Percentiles rank a stretch among this genome's conserved stretches.
Conservation (phyloP, 345 rosid genomes). For the Brassica juncea region DNA sequence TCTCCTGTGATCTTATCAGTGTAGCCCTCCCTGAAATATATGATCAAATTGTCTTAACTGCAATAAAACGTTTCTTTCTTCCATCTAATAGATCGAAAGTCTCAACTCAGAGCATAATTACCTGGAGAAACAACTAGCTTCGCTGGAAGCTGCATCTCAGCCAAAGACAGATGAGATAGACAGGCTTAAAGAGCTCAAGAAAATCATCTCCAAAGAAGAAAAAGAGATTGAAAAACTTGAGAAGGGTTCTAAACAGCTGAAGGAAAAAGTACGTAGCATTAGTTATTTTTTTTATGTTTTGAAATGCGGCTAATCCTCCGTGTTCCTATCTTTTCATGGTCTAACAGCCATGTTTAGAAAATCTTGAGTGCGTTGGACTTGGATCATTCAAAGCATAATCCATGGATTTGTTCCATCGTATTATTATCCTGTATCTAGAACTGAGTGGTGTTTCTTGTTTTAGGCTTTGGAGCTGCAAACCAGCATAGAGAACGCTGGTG, state of each 20-base stretch:
- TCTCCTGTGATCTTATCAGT: background rate
- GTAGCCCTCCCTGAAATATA: conserved; percentile 1
- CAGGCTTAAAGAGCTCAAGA: conserved; percentile 66
- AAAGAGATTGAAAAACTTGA: conserved; percentile 64
- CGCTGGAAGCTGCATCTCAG: conserved; percentile 75
- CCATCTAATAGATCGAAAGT: conserved; percentile 64
- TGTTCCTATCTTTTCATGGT: background rate
- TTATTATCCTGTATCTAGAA: conserved; percentile 11
- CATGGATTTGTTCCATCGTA: conserved; percentile 13
- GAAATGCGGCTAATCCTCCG: background rate
- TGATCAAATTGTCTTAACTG: conserved; percentile 18
- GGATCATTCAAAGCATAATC: conserved; percentile 3
- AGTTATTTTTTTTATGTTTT: background rate
- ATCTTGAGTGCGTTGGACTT: conserved; percentile 1
- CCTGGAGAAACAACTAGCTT: conserved; percentile 75
- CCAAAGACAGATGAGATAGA: conserved; percentile 75
- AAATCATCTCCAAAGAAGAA: conserved; percentile 61
- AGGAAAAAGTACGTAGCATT: conserved; percentile 61
- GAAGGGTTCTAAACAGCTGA: conserved; percentile 72
- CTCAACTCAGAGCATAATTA: conserved; percentile 67
- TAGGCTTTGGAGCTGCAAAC: conserved; percentile 84
- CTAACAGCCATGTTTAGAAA: background rate
- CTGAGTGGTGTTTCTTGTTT: conserved; percentile 19
- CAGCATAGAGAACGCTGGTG: conserved; percentile 90
- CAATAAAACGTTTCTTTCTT: conserved; percentile 17